Conservation (phyloP, 805 yeast species). For the Saccharomycopsis babjevae region DNA sequence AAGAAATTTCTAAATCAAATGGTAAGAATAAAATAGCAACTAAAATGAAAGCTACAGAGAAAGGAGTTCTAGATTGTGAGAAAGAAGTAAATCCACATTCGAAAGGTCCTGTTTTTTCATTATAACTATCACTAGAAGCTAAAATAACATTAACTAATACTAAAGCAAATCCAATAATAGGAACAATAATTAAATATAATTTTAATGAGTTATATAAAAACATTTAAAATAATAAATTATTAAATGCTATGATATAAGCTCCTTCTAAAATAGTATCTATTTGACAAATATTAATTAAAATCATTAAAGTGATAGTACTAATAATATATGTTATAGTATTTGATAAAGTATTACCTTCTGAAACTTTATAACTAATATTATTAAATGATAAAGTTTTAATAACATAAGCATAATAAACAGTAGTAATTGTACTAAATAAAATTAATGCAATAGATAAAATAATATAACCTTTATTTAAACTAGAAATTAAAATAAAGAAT, state of each 20-base stretch:
- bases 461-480: conserved; percentile 18
- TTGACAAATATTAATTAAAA: conserved; percentile 19
- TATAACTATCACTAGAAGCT: conserved; percentile 17
- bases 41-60: conserved; percentile 19
- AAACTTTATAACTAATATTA: conserved; percentile 12
- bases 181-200: conserved; percentile 18
- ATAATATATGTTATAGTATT: conserved; percentile 19
- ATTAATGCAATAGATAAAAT: conserved; percentile 17
- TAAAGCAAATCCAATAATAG: conserved; percentile 19
- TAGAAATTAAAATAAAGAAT: conserved; percentile 19
- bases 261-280: conserved; percentile 19
- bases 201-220: conserved; percentile 17
- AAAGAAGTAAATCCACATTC: conserved; percentile 20
- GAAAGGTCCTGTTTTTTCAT: conserved; percentile 19
- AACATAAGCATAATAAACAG: conserved; percentile 19
- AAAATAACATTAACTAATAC: conserved; percentile 17
- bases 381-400: conserved; percentile 18
- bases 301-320: conserved; percentile 18
- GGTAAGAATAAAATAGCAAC: conserved; percentile 19
- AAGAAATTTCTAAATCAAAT: conserved; percentile 19
- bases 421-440: conserved; percentile 18
- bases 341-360: conserved; percentile 12
- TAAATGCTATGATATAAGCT: conserved; percentile 17
- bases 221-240: conserved; percentile 17
- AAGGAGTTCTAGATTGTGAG: conserved; percentile 17